Evolutionary conservation across 2,329 filamentous ascomycete species (phyloP), one percentile per base, ranked within the genome.

Genomic region (Septoria petroselini): DNA sequence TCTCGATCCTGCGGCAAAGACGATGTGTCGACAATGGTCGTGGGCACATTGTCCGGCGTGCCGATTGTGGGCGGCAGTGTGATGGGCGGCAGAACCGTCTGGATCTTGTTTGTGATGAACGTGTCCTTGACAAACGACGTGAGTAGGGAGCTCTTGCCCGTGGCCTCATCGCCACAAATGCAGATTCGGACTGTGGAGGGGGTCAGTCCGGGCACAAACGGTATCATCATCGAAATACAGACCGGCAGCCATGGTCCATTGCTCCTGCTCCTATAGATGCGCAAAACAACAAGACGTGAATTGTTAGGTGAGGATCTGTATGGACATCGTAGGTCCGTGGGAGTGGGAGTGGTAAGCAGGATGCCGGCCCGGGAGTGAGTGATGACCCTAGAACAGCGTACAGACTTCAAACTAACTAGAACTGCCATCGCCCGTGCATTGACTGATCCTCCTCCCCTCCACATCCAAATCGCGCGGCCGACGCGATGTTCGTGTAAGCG

Each of bases 21-120:
- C 2, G 91, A 97, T 25, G 93, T 98, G 71, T 98, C 93, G 74
- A 98, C 89, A 63, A 98, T 91, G 59, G 89, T 95, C 9, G 93
- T 98, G 41, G 90, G 95, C 67, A 97, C 89, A 78, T 95, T 95
- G 63, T 97, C 91, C 40, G 91, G 91, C 4, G 91, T 95, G 52
- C 89, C 90, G 60, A 95, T 86, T 63, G 85, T 91, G 17, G 91
- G 91, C 33, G 91, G 91, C 30, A 98, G 90, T 19, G 91, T 96
- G 59, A 98, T 94, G 68, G 91, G 88, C 17, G 93, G 93, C 7
- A 98, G 83, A 54, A 97, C 86, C 11, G 91, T 81, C 68, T 96
- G 91, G 65, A 98, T 96, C 74, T 94, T 95, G 72, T 88, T 88
- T 58, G 86, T 88, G 63, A 97, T 88, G 70, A 97, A 98, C 69